These are phyloP conservation scores for Durio zibethinus DNA, from an alignment of 345 rosid species.

Conservation along the genomic window DNA sequence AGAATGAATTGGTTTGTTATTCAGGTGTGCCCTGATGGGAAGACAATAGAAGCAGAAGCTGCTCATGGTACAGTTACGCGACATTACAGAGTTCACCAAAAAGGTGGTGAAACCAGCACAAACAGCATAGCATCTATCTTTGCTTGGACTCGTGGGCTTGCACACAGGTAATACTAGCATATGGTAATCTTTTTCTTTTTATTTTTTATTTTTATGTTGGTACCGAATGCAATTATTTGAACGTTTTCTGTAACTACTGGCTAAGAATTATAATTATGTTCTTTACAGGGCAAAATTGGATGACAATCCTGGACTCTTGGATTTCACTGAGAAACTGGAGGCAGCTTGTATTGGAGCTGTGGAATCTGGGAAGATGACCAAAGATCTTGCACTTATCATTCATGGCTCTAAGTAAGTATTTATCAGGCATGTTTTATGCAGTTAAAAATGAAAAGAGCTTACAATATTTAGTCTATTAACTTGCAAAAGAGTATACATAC, in stretches of 20 bases:
- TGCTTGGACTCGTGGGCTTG: constrained; percentile 98
- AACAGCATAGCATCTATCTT: constrained; percentile 98
- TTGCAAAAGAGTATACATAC: neutral
- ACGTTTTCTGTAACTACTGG: neutral
- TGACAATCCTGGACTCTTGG: constrained; percentile 68
- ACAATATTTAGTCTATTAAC: neutral
- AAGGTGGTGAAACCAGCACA: constrained; percentile 99
- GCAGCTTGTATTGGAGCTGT: constrained; percentile 83
- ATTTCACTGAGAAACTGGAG: constrained; percentile 87
- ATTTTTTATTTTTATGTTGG: neutral
- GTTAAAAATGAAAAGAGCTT: neutral
- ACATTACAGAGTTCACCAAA: constrained; percentile 96
- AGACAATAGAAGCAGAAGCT: constrained; percentile 98
- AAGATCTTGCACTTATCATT: constrained; percentile 88
- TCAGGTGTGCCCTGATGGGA: constrained; percentile 98
- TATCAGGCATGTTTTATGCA: neutral
- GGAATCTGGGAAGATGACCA: constrained; percentile 98
- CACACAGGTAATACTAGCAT: constrained; percentile 61
- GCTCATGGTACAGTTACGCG: constrained; percentile 98
- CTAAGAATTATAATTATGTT: neutral
- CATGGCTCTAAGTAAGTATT: constrained; percentile 53
- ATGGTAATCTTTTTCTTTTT: neutral
- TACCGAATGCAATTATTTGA: neutral
- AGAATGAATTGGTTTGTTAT: constrained; percentile 9
- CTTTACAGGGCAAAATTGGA: constrained; percentile 83